Conservation (phyloP, 805 yeast genomes). For the Ogataea nitratoaversa region DNA sequence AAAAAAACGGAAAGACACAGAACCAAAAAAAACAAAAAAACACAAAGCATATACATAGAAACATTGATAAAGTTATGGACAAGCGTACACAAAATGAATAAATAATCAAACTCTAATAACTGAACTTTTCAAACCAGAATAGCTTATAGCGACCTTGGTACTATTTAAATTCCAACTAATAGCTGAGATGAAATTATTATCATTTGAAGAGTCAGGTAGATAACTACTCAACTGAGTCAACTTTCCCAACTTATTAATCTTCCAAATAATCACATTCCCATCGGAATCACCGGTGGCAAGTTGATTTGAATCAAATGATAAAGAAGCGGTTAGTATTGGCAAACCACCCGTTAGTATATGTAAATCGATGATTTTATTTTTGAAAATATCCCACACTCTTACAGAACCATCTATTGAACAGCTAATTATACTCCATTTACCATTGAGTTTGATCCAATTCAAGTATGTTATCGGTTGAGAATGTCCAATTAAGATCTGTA, state of each 20-base stretch:
- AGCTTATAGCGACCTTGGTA: slow-evolving; percentile 24
- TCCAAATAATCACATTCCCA: slow-evolving; percentile 56
- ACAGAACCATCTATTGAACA: slow-evolving; percentile 70
- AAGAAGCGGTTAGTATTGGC: slow-evolving; percentile 49
- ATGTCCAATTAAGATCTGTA: slow-evolving; percentile 49
- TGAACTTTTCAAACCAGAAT: slow-evolving; percentile 23
- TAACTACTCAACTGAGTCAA: slow-evolving; percentile 18
- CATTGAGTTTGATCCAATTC: slow-evolving; percentile 46
- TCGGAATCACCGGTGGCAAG: slow-evolving; percentile 65
- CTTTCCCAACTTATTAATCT: slow-evolving; percentile 23
- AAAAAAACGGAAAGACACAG: too few species aligned
- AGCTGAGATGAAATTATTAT: slow-evolving; percentile 16
- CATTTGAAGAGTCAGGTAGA: slow-evolving; percentile 19
- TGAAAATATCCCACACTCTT: slow-evolving; percentile 59
- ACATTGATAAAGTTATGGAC: too few species aligned
- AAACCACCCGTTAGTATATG: slow-evolving; percentile 40
- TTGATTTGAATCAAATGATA: slow-evolving; percentile 46
- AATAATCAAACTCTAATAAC: slow-evolving; percentile 13
- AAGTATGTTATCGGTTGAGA: slow-evolving; percentile 53
- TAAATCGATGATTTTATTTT: slow-evolving; percentile 36
- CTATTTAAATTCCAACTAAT: slow-evolving; percentile 25
- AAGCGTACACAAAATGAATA: too few species aligned
- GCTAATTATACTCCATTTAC: slow-evolving; percentile 36
- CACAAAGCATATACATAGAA: too few species aligned
- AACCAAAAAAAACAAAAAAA: too few species aligned